Conservation (phyloP, 352 stramenopile species). For the Globisporangium heterothallicum region DNA sequence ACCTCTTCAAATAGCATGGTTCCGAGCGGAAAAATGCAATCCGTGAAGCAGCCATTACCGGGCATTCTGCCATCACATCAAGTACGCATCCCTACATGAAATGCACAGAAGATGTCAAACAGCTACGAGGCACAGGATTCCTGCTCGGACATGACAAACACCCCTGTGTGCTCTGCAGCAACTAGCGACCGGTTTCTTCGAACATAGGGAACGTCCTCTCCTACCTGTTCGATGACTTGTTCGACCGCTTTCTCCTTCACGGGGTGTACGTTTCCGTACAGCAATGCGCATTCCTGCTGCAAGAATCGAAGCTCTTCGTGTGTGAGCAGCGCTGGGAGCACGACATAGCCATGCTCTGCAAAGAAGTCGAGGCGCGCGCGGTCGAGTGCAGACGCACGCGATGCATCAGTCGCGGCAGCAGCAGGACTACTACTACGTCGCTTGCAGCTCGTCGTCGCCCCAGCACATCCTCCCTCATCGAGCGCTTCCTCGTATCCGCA, state of each 20-base stretch:
- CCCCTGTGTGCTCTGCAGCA: no score
- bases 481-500: no score
- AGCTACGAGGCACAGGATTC: no score
- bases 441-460: no score
- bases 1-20: no score
- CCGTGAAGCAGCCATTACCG: constrained; percentile 16
- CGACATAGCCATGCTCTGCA: constrained; percentile 16
- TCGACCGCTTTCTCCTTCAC: constrained; percentile 11
- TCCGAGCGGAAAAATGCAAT: background rate
- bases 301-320: constrained; percentile 30
- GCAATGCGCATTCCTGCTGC: constrained; percentile 28
- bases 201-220: no score
- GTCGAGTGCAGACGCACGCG: no score
- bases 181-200: no score
- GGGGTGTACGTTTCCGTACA: constrained; percentile 13
- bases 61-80: constrained; percentile 49
- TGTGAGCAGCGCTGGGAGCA: constrained; percentile 30
- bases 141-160: no score
- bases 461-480: no score
- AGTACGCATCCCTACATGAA: constrained; percentile 44
- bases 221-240: constrained; percentile 24
- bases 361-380: constrained; percentile 5
- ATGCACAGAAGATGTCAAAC: background rate
- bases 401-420: no score
- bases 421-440: no score